Base-by-base conservation (phyloP, 805 yeast species). In the Kluyveromyces starmeri region DNA sequence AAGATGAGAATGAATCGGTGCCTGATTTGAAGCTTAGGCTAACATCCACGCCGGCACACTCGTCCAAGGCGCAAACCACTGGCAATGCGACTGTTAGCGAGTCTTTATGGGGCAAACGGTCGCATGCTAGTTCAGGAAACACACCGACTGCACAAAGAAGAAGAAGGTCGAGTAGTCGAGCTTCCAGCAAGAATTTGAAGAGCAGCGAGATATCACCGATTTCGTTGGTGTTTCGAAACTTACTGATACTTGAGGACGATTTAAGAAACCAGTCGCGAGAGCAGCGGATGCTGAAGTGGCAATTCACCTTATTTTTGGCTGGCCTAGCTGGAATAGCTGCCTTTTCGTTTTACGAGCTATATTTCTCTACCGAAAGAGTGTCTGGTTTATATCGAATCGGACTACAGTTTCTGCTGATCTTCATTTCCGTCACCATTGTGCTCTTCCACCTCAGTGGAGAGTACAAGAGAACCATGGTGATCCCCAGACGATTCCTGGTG, bases 371-470 rank as follows among this genome's bases (percentile, higher is more conserved):
- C 62, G 39, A 49, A 50, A 27, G 62, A 60, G 40, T 74, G 1
- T 47, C 63, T 6, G 64, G 70, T 0, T 42, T 64, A 4, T 60
- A 62, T 38, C 55, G 58, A 16, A 50, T 61, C 25, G 45, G 61
- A 16, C 49, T 68, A 14, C 61, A 76, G 50, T 74, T 83, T 32
- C 51, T 75, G 10, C 68, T 83, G 3, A 62, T 79, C 12, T 77
- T 79, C 34, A 68, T 74, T 13, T 45, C 71, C 19, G 74, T 88
- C 13, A 82, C 95, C 0, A 59, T 86, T 37, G 68, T 75, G 17
- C 63, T 89, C 27, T 89, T 84, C 58, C 86, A 82, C 49, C 58
- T 89, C 22, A 79, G 94, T 16, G 98, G 98, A 1, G 92, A 86
- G 59, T 92, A 89, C 57, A 73, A 73, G 38, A 73, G 92, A 41